Conservation (phyloP, 495 filamentous ascomycete genomes). For the Antarctomyces pellizariae region DNA sequence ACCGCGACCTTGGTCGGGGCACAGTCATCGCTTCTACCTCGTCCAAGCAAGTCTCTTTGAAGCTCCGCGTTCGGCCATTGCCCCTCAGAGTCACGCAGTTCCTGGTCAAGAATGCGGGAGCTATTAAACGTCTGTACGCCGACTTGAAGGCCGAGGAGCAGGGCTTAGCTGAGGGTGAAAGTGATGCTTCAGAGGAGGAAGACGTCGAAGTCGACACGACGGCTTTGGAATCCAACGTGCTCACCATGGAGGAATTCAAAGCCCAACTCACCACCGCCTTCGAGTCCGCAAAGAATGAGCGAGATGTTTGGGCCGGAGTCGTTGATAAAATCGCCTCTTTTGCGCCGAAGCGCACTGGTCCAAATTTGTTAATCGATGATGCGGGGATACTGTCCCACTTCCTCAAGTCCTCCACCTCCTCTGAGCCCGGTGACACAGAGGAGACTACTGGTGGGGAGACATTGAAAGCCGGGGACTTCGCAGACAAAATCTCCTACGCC, state of each 20-base stretch:
- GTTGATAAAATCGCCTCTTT: conserved; percentile 74
- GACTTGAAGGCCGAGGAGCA: conserved; percentile 28
- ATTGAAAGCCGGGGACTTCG: conserved; percentile 48
- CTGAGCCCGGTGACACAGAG: conserved; percentile 1
- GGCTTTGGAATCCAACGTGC: conserved; percentile 23
- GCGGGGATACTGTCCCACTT: conserved; percentile 5
- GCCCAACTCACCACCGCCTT: conserved; percentile 43
- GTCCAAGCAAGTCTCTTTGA: conserved; percentile 65
- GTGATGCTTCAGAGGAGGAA: conserved; percentile 20
- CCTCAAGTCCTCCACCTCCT: background rate
- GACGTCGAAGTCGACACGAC: conserved; percentile 24
- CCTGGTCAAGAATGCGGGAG: conserved; percentile 48
- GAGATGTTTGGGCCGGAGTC: conserved; percentile 51
- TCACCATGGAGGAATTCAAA: conserved; percentile 55
- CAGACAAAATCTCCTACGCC: conserved; percentile 74
- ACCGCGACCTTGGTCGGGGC: conserved; percentile 74
- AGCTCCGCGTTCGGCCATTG: conserved; percentile 57
- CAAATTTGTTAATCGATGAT: conserved; percentile 72
- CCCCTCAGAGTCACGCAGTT: conserved; percentile 66
- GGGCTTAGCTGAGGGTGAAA: conserved; percentile 12
- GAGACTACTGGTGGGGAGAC: conserved; percentile 19
- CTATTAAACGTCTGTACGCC: conserved; percentile 59
- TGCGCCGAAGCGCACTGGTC: conserved; percentile 62
- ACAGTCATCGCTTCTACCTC: conserved; percentile 48
- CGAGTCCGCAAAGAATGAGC: conserved; percentile 33